Base-by-base conservation (phyloP, 2,329 filamentous ascomycete genomes). In the Ophiostoma piceae region DNA sequence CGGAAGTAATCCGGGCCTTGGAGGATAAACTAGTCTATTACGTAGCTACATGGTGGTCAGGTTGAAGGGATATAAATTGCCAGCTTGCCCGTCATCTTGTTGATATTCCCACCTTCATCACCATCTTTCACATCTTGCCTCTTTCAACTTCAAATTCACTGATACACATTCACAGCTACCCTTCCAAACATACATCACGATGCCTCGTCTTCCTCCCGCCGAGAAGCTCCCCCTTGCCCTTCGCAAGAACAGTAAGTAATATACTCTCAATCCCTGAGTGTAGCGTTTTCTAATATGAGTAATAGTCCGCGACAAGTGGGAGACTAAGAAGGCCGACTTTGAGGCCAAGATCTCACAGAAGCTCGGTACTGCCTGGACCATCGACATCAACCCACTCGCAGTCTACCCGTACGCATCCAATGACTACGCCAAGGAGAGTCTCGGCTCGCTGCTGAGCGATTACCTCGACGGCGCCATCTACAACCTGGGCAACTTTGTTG, bases 251-350 rank as follows among this genome's bases (percentile, higher is more conserved):
- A 74, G 84, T 85, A 74, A n/a, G 65, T 47, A 29, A 8, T 29
- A 22, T 22, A 3, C 11, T 5, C 35, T 11, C 16, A 0, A 14
- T 32, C 74, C 77, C 76, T 41, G 3, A 7, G 4, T 35, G 7
- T 16, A 64, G 6, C 32, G 3, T 12, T 16, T 54, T 12, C 29
- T 37, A 12, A 26, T 22, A 1, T 57, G 64, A 37, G 0, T 57
- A 57, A 39, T 29, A 86, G 83, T 86, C 72, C 83, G 84, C 6
- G 85, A 86, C 73, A 79, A 81, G 19, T 86, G 80, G 79, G 83
- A 85, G 22, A 78, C 75, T 69, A 84, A 82, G 69, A 84, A 82
- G 74, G 75, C 72, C 0, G 60, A 35, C 29, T 37, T 35, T 11
- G 60, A 64, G 60, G 16, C 60, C 60, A 37, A 39, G 32, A 22